Conservation (phyloP, 108 stramenopile genomes). For the Schizochytrium sp. region DNA sequence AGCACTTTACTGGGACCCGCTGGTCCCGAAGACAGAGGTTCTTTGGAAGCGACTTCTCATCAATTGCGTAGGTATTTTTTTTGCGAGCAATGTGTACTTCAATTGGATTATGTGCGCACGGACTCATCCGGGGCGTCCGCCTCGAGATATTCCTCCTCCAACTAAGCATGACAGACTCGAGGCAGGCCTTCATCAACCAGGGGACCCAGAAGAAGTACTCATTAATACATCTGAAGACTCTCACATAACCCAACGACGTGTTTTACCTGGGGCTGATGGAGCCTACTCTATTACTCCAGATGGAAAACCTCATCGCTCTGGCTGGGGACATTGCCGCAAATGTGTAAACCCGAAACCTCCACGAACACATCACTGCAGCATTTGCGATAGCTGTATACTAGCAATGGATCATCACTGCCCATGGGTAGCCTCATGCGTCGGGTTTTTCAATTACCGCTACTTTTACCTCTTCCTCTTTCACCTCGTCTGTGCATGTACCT, state of each 20-base stretch:
- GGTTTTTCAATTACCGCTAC: slow-evolving; percentile 98
- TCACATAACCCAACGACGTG: slow-evolving; percentile 51
- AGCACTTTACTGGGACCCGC: not conserved
- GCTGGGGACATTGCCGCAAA: slow-evolving; percentile 5
- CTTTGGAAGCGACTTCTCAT: not conserved
- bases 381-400: slow-evolving; percentile 35
- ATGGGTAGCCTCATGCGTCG: slow-evolving; percentile 99
- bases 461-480: slow-evolving; percentile 97
- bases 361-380: slow-evolving; percentile 56
- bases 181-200: too few relatives aligned
- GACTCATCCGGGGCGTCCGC: not conserved
- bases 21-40: not conserved
- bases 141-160: too few relatives aligned
- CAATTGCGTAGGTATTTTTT: not conserved
- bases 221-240: slow-evolving; percentile 24
- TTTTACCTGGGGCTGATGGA: not conserved
- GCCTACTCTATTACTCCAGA: not conserved
- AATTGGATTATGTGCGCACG: slow-evolving; percentile 57
- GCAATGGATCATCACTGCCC: slow-evolving; percentile 83
- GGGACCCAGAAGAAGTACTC: not conserved
- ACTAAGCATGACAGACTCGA: too few relatives aligned
- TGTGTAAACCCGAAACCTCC: slow-evolving; percentile 34
- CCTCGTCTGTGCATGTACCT: slow-evolving; percentile 88
- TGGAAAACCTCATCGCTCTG: not conserved
- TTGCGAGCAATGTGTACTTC: slow-evolving; percentile 35